Evolutionary conservation across 2,329 filamentous ascomycete species (phyloP), one percentile per base, ranked within the genome.

Genomic region (Sphaerulina populicola): DNA sequence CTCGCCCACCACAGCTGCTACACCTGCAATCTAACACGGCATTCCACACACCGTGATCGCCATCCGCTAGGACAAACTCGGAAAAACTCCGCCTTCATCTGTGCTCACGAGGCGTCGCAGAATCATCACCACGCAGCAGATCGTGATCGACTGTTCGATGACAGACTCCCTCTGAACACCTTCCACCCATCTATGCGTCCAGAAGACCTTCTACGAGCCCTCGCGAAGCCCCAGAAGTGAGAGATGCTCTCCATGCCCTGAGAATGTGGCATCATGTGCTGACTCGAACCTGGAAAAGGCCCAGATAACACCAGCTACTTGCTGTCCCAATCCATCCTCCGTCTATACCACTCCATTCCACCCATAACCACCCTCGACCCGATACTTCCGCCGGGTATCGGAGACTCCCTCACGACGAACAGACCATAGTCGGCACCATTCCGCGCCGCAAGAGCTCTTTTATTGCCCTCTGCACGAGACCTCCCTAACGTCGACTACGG

Each of bases 211-310:
- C 81, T 94, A 69, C 86, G 88, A 75, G 93, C 94, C 77, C 82
- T 95, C 65, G 94, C 88, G 69, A 93, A 93, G 78, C 88, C 88
- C 69, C 87, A 88, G 72, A 94, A 94, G 89, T 94, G 74, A 69
- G 86, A 48, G 49, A 61, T 54, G 57, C 60, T 55, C 47, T 57
- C 45, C 33, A 27, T 27, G 23, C 49, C 23, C 31, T 40, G 39
- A 33, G n/a, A 31, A 43, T 45, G 10, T 37, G 10, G n/a, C 45
- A 37, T 50, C 31, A 57, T 49, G 30, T 44, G 56, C 45, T 30
- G 40, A 33, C 36, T 40, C 40, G 44, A 49, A 51, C 42, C 41
- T 41, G 35, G 15, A 10, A 21, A 27, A 83, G 80, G 76, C 81
- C 81, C 70, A 76, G 81, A 82, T 84, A 84, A 81, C 81, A 84